Percentiles rank a stretch among this genome's conserved stretches.
phyloP scores from a whole-genome alignment of 2,329 filamentous ascomycete genomes.

The Monilinia fructicola region DNA sequence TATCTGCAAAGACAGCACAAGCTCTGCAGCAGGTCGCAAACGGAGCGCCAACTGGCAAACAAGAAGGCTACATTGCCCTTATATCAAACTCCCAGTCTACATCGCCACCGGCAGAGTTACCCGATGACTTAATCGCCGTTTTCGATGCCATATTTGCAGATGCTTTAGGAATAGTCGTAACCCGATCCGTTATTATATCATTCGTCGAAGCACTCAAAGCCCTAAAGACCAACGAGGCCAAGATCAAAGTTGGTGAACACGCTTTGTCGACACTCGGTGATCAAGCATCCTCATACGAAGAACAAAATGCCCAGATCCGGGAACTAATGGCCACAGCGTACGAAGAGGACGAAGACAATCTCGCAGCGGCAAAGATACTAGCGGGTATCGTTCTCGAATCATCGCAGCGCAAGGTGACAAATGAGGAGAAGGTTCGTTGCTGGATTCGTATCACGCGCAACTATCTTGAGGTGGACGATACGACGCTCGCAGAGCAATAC shows the following conservation, averaged over 20 bases:
- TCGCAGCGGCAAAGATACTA: slow-evolving; percentile 72
- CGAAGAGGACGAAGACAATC: slow-evolving; percentile 79
- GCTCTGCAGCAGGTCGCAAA: slow-evolving; percentile 47
- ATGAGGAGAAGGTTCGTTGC: slow-evolving; percentile 77
- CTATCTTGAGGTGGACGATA: slow-evolving; percentile 92
- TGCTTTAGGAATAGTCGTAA: slow-evolving; percentile 40
- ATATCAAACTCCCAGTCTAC: slow-evolving; percentile 44
- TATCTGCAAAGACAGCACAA: slow-evolving; percentile 45
- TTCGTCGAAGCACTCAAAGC: slow-evolving; percentile 64
- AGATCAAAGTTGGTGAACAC: slow-evolving; percentile 73
- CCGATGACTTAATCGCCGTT: slow-evolving; percentile 37
- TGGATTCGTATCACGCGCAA: slow-evolving; percentile 95
- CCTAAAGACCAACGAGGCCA: slow-evolving; percentile 61
- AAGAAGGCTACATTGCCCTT: slow-evolving; percentile 49
- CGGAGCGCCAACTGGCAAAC: slow-evolving; percentile 43
- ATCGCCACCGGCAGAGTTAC: slow-evolving; percentile 29
- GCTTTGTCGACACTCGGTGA: slow-evolving; percentile 65
- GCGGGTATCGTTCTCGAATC: slow-evolving; percentile 80
- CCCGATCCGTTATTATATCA: slow-evolving; percentile 40
- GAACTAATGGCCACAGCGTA: slow-evolving; percentile 80
- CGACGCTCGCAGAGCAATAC: slow-evolving; percentile 78
- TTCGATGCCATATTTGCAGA: slow-evolving; percentile 40
- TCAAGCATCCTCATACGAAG: slow-evolving; percentile 72
- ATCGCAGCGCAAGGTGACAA: slow-evolving; percentile 79
- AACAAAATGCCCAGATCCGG: slow-evolving; percentile 77